These are phyloP conservation scores for Immersiella caudata DNA, from an alignment of 495 filamentous ascomycete genomes.

Conservation along the genomic window DNA sequence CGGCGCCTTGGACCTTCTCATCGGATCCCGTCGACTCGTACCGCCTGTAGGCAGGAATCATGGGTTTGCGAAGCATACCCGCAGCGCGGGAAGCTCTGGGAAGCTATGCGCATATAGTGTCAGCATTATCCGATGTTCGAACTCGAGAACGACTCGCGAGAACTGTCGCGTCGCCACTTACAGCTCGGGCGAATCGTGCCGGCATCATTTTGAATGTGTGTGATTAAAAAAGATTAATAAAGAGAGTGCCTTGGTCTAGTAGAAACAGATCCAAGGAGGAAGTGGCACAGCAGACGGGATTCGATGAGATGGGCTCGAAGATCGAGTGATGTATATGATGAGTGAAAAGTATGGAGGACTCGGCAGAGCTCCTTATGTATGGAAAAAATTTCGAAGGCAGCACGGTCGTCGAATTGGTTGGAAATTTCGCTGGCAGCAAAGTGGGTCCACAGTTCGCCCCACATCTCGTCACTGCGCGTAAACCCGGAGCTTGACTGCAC, in stretches of 20 bases:
- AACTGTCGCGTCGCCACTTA: conserved; percentile 45
- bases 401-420: conserved; percentile 37
- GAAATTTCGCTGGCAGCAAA: conserved; percentile 36
- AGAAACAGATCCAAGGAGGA: conserved; percentile 34
- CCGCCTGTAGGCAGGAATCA: conserved; percentile 56
- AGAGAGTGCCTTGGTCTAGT: conserved; percentile 30
- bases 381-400: conserved; percentile 46
- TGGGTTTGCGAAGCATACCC: conserved; percentile 54
- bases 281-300: conserved; percentile 38
- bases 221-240: conserved; percentile 34
- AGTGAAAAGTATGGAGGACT: conserved; percentile 25
- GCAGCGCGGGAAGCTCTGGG: conserved; percentile 61
- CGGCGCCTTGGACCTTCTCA: conserved; percentile 85
- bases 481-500: conserved; percentile 4
- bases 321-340: conserved; percentile 28
- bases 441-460: conserved; percentile 26
- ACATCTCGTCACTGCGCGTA: conserved; percentile 13
- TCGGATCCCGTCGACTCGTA: conserved; percentile 74
- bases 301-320: conserved; percentile 27
- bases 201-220: conserved; percentile 64
- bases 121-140: conserved; percentile 25
- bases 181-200: conserved; percentile 66
- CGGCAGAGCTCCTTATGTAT: conserved; percentile 28
- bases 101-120: conserved; percentile 52
- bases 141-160: conserved; percentile 22